phyloP scores from a whole-genome alignment of 2,329 filamentous ascomycete species.

The Aureobasidium sp. region DNA sequence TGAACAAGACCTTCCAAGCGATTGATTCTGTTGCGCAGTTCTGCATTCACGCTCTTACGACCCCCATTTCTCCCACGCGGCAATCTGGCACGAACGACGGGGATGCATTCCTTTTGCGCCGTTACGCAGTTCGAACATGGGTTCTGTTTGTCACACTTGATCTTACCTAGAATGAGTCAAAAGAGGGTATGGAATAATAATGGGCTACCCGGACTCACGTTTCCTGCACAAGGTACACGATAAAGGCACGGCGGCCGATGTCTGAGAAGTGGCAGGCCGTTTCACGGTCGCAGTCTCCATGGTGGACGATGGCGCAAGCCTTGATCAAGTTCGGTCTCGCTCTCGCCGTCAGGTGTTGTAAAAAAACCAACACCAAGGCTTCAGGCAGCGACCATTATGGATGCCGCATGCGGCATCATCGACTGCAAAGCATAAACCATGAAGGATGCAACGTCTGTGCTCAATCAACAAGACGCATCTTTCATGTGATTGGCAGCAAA shows the following conservation, averaged over 20 bases:
- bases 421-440: background rate
- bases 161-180: background rate
- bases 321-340: background rate
- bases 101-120: conserved; percentile 2
- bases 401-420: background rate
- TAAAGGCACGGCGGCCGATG: background rate
- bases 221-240: conserved; percentile 11
- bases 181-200: background rate
- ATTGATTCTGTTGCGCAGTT: conserved; percentile 8
- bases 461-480: background rate
- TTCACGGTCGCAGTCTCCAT: background rate
- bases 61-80: conserved; percentile 10
- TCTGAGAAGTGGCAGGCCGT: background rate
- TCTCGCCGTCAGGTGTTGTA: background rate
- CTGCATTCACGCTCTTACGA: conserved; percentile 4
- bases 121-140: conserved; percentile 9
- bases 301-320: background rate
- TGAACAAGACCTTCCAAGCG: conserved; percentile 9
- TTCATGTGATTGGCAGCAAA: background rate
- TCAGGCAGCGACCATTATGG: background rate
- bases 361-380: background rate
- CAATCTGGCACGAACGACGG: conserved; percentile 7
- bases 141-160: conserved; percentile 13
- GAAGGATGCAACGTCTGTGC: background rate
- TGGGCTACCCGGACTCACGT: background rate